Base-by-base conservation (phyloP, 1,284 basidiomycete species). In the Naganishia albida region DNA sequence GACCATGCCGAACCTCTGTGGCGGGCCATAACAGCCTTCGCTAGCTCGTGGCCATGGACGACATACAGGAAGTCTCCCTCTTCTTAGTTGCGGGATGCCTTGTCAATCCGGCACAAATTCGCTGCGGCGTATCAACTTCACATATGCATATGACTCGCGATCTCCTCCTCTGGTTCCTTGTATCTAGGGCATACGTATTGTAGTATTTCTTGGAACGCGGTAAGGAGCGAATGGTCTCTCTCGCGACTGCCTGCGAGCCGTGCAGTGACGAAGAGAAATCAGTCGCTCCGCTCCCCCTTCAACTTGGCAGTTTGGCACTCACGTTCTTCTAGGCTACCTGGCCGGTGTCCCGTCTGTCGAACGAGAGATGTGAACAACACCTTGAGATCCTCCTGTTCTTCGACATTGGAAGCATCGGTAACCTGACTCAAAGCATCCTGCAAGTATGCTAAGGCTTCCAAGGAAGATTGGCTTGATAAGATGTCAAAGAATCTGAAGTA, bases 131-230 rank as follows among this genome's bases (percentile, higher is more conserved):
- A 12, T 15, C 18, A 38, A 7, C 3, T 53, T 50, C 23, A 39
- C 8, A 2, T 25, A 18, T 40, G 20, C 34, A 50, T 50, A 39
- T 40, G 26, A 34, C 42, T 49, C n/a, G 18, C 8, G 10, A 60
- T 60, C 46, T 60, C 56, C 28, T 18, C 46, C 23, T 23, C 38
- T 23, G 56, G 56, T 25, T 60, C 56, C 38, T 60, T 60, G 34
- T 49, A 60, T 39, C 56, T 48, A 7, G 56, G 30, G 3, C 46
- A 49, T 12, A 60, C 23, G 30, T 50, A 60, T 25, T 26, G 38
- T 12, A 60, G n/a, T 23, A 60, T 48, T 15, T 49, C n/a, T 26
- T 48, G 30, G 39, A 60, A 60, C 40, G 56, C 56, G 13, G 20
- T 23, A 18, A 60, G 56, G 10, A 34, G 44, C 7, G 34, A 20